phyloP scores from a whole-genome alignment of 2,329 filamentous ascomycete genomes.

The Talaromyces atroroseus region DNA sequence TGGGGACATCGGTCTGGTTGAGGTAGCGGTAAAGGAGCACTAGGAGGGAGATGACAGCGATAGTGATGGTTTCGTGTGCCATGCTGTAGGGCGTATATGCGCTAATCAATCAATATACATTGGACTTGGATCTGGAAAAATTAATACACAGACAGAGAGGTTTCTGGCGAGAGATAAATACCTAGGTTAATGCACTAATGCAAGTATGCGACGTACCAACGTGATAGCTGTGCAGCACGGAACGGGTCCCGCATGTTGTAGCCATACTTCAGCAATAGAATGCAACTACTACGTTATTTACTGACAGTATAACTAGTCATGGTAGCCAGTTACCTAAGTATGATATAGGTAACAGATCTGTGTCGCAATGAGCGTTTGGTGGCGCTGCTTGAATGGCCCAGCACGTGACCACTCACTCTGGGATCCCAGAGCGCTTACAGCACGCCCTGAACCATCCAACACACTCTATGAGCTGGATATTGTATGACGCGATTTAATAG shows the following conservation, averaged over 20 bases:
- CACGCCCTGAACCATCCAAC: too few species aligned
- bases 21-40: slow-evolving; percentile 40
- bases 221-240: not conserved
- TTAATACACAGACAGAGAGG: not conserved
- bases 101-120: not conserved
- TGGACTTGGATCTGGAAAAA: not conserved
- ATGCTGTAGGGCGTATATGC: not conserved
- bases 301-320: too few species aligned
- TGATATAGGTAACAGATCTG: too few species aligned
- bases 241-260: slow-evolving; percentile 1
- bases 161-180: not conserved
- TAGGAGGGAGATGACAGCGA: slow-evolving; percentile 8
- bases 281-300: too few species aligned
- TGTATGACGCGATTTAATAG: too few species aligned
- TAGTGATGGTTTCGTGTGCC: slow-evolving; percentile 5
- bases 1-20: slow-evolving; percentile 52
- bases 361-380: too few species aligned
- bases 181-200: not conserved
- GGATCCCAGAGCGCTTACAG: too few species aligned
- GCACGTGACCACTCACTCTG: too few species aligned
- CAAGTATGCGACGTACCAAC: not conserved
- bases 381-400: too few species aligned
- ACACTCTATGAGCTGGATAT: too few species aligned
- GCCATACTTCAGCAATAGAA: not conserved
- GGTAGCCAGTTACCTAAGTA: too few species aligned